Percentiles rank a stretch among this genome's conserved stretches.
Evolutionary conservation across 306 rosid species (phyloP).

Genomic region (Vicia faba): DNA sequence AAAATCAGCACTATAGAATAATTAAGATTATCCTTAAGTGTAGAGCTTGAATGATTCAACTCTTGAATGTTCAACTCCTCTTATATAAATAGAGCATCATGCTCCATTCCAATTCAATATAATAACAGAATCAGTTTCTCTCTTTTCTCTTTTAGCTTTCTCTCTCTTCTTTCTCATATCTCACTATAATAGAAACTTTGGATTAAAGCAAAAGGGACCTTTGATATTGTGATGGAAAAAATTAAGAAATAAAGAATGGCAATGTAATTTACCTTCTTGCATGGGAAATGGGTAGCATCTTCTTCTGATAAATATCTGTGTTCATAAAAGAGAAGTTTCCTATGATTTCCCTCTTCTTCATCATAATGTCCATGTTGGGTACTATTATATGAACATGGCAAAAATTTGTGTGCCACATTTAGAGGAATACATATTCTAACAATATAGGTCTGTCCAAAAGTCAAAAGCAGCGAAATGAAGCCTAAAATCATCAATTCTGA

Average conservation of each 20-base stretch:
- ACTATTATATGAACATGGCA: constrained; percentile 60
- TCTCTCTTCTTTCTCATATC: too few species aligned
- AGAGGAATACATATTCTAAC: constrained; percentile 69
- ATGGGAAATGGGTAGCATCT: constrained; percentile 38
- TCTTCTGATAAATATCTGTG: constrained; percentile 63
- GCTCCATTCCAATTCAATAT: too few species aligned
- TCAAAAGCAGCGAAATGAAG: constrained; percentile 82
- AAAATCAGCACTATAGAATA: too few species aligned
- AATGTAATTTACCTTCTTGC: constrained; percentile 60
- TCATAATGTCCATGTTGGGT: not conserved
- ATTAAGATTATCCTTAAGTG: too few species aligned
- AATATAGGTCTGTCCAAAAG: constrained; percentile 82
- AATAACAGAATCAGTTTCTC: too few species aligned
- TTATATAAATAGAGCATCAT: too few species aligned
- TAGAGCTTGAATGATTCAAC: too few species aligned
- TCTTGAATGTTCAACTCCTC: too few species aligned
- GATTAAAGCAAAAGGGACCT: constrained; percentile 17
- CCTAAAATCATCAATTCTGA: constrained; percentile 99
- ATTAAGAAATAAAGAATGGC: not conserved
- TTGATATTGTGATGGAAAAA: not conserved
- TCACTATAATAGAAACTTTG: too few species aligned
- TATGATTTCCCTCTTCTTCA: constrained; percentile 41
- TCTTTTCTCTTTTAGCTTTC: too few species aligned
- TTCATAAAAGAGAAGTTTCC: constrained; percentile 69
- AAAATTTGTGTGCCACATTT: constrained; percentile 56